phyloP scores from a whole-genome alignment of 306 rosid species.

The Carpinus fangiana region DNA sequence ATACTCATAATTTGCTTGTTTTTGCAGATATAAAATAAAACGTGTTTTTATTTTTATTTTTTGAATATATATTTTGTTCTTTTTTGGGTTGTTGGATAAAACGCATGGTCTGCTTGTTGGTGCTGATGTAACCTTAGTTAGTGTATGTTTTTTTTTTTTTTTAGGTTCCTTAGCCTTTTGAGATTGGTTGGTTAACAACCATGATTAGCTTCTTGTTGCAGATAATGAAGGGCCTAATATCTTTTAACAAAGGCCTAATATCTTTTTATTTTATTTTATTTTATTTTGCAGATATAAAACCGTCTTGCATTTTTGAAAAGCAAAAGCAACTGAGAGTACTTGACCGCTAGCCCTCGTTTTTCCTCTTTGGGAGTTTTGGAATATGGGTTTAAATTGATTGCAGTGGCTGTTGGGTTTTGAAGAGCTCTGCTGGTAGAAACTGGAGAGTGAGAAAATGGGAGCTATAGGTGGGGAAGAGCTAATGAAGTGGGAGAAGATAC shows the following conservation, averaged over 20 bases:
- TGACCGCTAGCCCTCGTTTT: slow-evolving; percentile 21
- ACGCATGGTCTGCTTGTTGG: slow-evolving; percentile 45
- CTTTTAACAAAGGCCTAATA: slow-evolving; percentile 29
- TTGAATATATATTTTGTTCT: neutral
- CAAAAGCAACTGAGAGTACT: slow-evolving; percentile 21
- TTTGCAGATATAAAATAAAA: slow-evolving; percentile 10
- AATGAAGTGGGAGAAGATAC: slow-evolving; percentile 84
- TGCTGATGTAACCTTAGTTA: slow-evolving; percentile 37
- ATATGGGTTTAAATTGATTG: slow-evolving; percentile 37
- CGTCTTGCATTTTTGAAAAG: slow-evolving; percentile 45
- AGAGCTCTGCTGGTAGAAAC: slow-evolving; percentile 22
- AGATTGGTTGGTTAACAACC: slow-evolving; percentile 40
- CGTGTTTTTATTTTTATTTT: slow-evolving; percentile 13
- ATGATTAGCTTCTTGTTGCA: slow-evolving; percentile 43
- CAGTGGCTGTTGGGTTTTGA: slow-evolving; percentile 32
- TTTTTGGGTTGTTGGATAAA: slow-evolving; percentile 47
- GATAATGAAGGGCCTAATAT: slow-evolving; percentile 35
- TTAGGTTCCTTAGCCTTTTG: slow-evolving; percentile 11
- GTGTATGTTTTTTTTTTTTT: slow-evolving; percentile 24
- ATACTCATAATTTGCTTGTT: slow-evolving; percentile 19
- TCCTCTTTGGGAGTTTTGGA: slow-evolving; percentile 32
- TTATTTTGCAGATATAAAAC: slow-evolving; percentile 28
- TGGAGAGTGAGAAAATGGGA: slow-evolving; percentile 65
- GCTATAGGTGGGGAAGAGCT: slow-evolving; percentile 81
- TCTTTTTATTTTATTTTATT: slow-evolving; percentile 42